Percentiles rank a stretch among this genome's conserved stretches.
These are phyloP conservation scores for Xylaria sp. DNA, from an alignment of 2,329 filamentous ascomycete genomes.

Conservation along the genomic window DNA sequence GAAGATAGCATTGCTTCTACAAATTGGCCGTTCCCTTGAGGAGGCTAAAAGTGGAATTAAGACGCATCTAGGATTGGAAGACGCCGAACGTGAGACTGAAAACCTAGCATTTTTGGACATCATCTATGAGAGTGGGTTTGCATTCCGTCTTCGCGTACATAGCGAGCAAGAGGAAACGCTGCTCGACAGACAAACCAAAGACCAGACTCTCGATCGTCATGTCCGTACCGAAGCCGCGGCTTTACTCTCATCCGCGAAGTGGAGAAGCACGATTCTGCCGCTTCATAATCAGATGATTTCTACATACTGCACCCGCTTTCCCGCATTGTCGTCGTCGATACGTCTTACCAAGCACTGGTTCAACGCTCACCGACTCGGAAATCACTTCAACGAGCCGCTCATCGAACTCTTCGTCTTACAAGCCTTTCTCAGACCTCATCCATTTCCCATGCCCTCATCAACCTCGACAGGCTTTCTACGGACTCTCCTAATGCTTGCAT, in stretches of 20 bases:
- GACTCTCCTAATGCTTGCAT: conserved; percentile 79
- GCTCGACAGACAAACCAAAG: conserved; percentile 80
- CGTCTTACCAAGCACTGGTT: conserved; percentile 93
- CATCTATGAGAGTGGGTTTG: conserved; percentile 73
- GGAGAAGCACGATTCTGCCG: conserved; percentile 76
- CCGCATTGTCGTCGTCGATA: conserved; percentile 82
- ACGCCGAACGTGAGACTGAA: conserved; percentile 71
- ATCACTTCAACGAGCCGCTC: conserved; percentile 81
- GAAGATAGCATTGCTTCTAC: conserved; percentile 88
- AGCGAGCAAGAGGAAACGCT: conserved; percentile 87
- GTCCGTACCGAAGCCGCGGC: conserved; percentile 74
- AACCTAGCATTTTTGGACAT: conserved; percentile 89
- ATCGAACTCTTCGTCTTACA: conserved; percentile 84
- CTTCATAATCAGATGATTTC: conserved; percentile 84
- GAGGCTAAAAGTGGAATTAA: conserved; percentile 68
- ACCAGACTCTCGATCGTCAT: conserved; percentile 73
- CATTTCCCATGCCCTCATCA: conserved; percentile 81
- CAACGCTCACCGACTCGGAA: conserved; percentile 68
- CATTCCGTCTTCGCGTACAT: conserved; percentile 87
- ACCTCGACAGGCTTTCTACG: conserved; percentile 83
- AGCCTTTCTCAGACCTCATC: conserved; percentile 82
- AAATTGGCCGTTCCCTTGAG: conserved; percentile 76
- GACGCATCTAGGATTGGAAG: conserved; percentile 83
- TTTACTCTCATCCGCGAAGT: conserved; percentile 76
- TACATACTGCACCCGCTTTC: conserved; percentile 82